phyloP scores from a whole-genome alignment of 169 alveolate species.

The Plasmodium cynomolgi region DNA sequence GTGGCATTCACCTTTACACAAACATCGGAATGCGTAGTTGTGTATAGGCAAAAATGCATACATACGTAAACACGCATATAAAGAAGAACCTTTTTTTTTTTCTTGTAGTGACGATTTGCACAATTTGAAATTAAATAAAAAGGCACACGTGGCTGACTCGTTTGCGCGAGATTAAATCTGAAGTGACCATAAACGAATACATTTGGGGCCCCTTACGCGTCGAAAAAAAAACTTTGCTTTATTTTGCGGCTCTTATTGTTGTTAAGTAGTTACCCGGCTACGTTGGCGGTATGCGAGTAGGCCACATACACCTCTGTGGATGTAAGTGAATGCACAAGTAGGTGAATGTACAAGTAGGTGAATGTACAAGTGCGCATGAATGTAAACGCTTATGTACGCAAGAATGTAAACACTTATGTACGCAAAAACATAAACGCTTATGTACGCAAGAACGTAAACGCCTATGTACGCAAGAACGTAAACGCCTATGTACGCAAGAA shows the following conservation, averaged over 20 bases:
- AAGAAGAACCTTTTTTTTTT: background rate
- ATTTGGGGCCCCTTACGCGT: background rate
- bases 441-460: background rate
- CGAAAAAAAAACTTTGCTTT: background rate
- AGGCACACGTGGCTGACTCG: background rate
- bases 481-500: background rate
- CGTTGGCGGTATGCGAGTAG: background rate
- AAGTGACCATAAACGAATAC: background rate
- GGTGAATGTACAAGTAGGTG: background rate
- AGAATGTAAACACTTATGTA: too few species aligned
- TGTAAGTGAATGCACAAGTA: background rate
- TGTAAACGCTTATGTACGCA: too few species aligned
- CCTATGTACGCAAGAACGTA: background rate
- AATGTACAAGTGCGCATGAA: background rate
- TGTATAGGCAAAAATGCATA: background rate
- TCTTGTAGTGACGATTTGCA: background rate
- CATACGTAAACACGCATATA: background rate
- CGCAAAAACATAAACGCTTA: too few species aligned
- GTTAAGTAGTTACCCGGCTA: background rate
- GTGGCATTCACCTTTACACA: background rate
- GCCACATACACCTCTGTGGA: background rate
- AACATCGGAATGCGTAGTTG: background rate
- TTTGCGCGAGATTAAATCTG: background rate
- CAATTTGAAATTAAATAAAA: background rate
- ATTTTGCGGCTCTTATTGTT: background rate